Base-by-base conservation (phyloP, 495 filamentous ascomycete species). In the Collariella sp. region DNA sequence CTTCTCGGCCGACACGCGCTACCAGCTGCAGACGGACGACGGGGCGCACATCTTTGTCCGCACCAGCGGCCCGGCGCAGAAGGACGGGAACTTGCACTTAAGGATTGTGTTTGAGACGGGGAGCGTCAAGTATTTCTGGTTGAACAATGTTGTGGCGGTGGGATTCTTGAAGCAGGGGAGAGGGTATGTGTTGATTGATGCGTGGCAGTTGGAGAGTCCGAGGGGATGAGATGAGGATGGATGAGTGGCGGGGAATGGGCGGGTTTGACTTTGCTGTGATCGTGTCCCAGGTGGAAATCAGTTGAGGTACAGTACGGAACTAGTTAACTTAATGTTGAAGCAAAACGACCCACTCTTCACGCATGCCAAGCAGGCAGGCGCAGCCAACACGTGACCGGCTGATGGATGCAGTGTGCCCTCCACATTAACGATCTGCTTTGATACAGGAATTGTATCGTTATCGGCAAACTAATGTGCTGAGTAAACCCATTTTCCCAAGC, bases 41-140 rank as follows among this genome's bases (percentile, higher is more conserved):
- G 57, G 57, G 13, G 65, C 63, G 16, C 36, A 68, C 40, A 64
- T 68, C 47, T 66, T 64, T 29, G 61, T 68, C 36, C 58, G 58
- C 12, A 66, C 63, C 11, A 53, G 50, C 41, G 64, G 64, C 10
- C 63, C 60, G 13, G 52, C 61, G 35, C 63, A 66, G 57, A 6
- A 56, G 3, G 59, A 64, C 41, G 65, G 65, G 0, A 11, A 31
- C 4, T 11, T 66, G n/a, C 65, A 68, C 23, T 52, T 68, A 10
- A 46, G 55, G 6, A 33, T 66, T 1, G 15, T 36, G 2, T 66
- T 66, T 13, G 63, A 68, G 61, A 66, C 65, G 19, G 61, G 63
- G 5, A 61, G 57, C 26, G 33, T 18, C 9, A 52, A 57, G 43
- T 68, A 68, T 20, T 62, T 59, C 36, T 68, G 65, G 63, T 22